Evolutionary conservation across 495 filamentous ascomycete genomes (phyloP).

Genomic region (Saxophila tyrrhenica): DNA sequence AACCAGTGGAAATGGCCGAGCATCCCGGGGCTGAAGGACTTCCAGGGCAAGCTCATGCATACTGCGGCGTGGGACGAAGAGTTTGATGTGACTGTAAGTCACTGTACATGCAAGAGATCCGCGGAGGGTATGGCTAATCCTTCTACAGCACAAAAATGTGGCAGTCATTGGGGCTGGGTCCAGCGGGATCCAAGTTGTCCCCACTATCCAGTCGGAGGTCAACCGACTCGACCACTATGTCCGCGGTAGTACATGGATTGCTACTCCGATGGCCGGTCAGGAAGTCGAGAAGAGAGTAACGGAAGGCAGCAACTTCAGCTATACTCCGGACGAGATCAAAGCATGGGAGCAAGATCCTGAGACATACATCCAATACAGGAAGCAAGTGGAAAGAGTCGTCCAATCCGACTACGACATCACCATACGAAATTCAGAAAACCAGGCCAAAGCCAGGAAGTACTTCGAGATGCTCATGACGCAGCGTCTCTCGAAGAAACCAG

Average conservation of each 20-base stretch:
- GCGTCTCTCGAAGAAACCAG: slow-evolving; percentile 20
- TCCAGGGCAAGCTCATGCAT: slow-evolving; percentile 28
- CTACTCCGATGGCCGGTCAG: slow-evolving; percentile 19
- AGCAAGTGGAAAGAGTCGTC: background rate
- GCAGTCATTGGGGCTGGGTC: slow-evolving; percentile 27
- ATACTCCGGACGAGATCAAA: slow-evolving; percentile 6
- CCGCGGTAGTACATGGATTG: slow-evolving; percentile 28
- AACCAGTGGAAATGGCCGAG: slow-evolving; percentile 28
- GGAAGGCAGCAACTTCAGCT: slow-evolving; percentile 15
- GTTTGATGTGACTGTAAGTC: slow-evolving; percentile 16
- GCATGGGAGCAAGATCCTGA: slow-evolving; percentile 14
- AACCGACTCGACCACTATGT: slow-evolving; percentile 20
- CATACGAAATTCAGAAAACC: slow-evolving; percentile 1
- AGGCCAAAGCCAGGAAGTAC: slow-evolving; percentile 18
- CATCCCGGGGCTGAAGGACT: slow-evolving; percentile 24
- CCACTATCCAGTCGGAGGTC: slow-evolving; percentile 21
- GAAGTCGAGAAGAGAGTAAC: slow-evolving; percentile 7
- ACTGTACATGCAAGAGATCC: too few relatives aligned
- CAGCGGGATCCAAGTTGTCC: slow-evolving; percentile 29
- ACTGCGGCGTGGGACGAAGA: slow-evolving; percentile 25
- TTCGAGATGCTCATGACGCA: slow-evolving; percentile 25
- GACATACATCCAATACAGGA: background rate
- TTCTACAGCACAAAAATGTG: slow-evolving; percentile 25
- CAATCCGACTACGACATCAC: background rate
- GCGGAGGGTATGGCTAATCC: too few relatives aligned